Conservation (phyloP, 305 asterid genomes). For the Ajuga reptans region DNA sequence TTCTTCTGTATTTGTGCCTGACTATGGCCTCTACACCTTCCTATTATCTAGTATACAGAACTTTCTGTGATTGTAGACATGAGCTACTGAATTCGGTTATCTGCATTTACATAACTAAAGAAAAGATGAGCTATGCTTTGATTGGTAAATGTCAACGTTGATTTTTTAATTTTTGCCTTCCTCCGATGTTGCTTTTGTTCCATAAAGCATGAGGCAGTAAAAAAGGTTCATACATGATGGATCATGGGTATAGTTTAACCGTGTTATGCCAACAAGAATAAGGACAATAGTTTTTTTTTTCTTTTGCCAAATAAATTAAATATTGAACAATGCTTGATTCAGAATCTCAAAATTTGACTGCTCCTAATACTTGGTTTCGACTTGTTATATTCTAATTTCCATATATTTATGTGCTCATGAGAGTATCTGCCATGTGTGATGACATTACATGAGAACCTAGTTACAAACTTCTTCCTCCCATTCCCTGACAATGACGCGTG, state of each 20-base stretch:
- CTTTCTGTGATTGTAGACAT: not conserved
- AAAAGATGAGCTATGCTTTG: not conserved
- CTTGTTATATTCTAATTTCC: not conserved
- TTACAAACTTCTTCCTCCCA: not conserved
- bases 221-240: not conserved
- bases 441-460: not conserved
- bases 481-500: constrained; percentile 4
- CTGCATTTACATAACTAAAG: not conserved
- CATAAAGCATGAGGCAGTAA: not conserved
- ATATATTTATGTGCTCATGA: not conserved
- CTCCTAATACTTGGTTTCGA: not conserved
- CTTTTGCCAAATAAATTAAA: not conserved
- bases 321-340: not conserved
- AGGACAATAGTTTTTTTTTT: not conserved
- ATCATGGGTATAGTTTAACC: not conserved
- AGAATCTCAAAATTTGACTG: not conserved
- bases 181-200: not conserved
- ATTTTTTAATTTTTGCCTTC: not conserved
- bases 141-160: not conserved
- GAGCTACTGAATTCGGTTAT: not conserved
- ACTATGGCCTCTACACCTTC: not conserved
- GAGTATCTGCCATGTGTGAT: constrained; percentile 1
- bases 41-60: not conserved
- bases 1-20: not conserved
- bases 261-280: not conserved